phyloP scores from a whole-genome alignment of 192 early-diverging fungal genomes.

The Podila horticola region DNA sequence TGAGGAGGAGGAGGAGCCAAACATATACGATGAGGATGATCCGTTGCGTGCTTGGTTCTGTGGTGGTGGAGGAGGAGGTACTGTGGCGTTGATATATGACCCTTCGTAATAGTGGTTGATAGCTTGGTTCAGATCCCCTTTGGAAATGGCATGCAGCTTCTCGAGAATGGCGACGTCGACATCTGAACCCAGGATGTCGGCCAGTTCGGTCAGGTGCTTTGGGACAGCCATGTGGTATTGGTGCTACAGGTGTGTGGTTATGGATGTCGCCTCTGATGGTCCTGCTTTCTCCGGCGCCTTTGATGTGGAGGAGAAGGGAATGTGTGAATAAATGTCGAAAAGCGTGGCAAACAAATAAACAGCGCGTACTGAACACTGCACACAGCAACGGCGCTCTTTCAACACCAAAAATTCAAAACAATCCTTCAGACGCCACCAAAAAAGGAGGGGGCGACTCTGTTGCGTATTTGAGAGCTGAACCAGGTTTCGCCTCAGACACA shows the following conservation, averaged over 20 bases:
- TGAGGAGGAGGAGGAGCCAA: too few relatives aligned
- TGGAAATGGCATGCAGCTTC: conserved; percentile 39
- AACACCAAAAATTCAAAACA: conserved; percentile 14
- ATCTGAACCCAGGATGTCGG: conserved; percentile 44
- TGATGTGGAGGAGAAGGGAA: not conserved
- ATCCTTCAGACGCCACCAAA: conserved; percentile 23
- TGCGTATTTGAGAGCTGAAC: too few relatives aligned
- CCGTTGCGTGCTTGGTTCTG: not conserved
- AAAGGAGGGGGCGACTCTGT: too few relatives aligned
- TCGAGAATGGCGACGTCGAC: conserved; percentile 42
- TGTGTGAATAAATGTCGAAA: not conserved
- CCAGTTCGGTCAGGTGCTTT: conserved; percentile 24
- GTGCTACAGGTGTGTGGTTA: too few relatives aligned
- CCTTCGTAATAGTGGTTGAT: conserved; percentile 54
- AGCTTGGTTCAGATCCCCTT: conserved; percentile 55
- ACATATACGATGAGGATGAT: too few relatives aligned
- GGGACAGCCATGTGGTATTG: conserved; percentile 13
- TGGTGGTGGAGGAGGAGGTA: not conserved
- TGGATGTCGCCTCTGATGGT: too few relatives aligned
- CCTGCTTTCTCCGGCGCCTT: conserved; percentile 10
- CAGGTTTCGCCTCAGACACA: not conserved
- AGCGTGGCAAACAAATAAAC: not conserved
- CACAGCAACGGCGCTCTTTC: too few relatives aligned
- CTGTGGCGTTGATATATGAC: conserved; percentile 20
- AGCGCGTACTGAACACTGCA: not conserved